These are phyloP conservation scores for Knufia fluminis DNA, from an alignment of 2,329 filamentous ascomycete genomes.

Conservation along the genomic window DNA sequence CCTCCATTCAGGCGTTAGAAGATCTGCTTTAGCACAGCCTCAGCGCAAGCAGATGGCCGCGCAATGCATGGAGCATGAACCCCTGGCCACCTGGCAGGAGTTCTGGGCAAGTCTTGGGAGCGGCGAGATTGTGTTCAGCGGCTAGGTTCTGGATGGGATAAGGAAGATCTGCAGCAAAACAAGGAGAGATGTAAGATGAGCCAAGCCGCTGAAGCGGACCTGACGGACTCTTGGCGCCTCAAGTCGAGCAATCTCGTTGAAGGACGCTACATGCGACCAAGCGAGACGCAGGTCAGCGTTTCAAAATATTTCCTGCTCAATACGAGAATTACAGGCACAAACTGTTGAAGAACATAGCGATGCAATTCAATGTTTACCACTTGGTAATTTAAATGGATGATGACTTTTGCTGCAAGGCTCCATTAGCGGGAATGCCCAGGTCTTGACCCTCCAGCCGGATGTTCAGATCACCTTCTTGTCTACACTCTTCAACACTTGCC, in stretches of 20 bases:
- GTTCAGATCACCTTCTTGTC: background rate
- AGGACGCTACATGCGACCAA: background rate
- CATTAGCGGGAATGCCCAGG: constrained; percentile 7
- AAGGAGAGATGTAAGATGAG: background rate
- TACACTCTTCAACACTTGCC: background rate
- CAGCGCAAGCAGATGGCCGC: background rate
- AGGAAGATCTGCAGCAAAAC: background rate
- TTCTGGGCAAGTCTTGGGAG: background rate
- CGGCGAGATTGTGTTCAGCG: too few relatives aligned
- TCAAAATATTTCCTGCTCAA: background rate
- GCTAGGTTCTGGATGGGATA: too few relatives aligned
- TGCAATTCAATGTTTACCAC: too few relatives aligned
- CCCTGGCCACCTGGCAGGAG: background rate
- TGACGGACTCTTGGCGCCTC: background rate
- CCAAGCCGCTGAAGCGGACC: constrained; percentile 1
- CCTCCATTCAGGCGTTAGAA: background rate
- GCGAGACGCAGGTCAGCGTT: background rate
- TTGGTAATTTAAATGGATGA: background rate
- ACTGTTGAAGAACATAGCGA: background rate
- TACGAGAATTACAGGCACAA: constrained; percentile 1
- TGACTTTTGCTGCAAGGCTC: background rate
- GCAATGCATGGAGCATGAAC: background rate
- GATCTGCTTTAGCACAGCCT: background rate
- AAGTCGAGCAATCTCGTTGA: constrained; percentile 1
- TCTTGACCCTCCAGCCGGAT: constrained; percentile 1